Evolutionary conservation across 768 basidiomycete genomes (phyloP).

Genomic region (Phaffia australis): DNA sequence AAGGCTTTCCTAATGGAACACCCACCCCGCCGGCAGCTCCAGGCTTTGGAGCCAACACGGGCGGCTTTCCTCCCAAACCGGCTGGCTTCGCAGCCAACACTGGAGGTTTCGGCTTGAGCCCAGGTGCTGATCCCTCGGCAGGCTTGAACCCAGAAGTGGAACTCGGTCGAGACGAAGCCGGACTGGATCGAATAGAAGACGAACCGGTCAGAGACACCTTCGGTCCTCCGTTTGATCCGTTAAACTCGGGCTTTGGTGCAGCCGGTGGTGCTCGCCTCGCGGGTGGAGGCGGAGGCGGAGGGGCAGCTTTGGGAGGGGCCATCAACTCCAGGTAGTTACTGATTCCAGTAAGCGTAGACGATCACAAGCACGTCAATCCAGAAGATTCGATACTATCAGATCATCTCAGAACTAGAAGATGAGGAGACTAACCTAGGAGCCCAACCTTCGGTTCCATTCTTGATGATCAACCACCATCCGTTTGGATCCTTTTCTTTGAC

Average conservation of each 20-base stretch:
- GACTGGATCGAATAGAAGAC: slow-evolving; percentile 49
- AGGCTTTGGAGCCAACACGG: slow-evolving; percentile 47
- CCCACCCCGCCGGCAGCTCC: slow-evolving; percentile 39
- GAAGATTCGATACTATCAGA: neutral
- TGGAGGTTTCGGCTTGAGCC: slow-evolving; percentile 48
- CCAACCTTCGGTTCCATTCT: slow-evolving; percentile 74
- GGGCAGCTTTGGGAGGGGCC: slow-evolving; percentile 52
- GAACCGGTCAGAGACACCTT: slow-evolving; percentile 70
- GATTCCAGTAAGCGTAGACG: neutral
- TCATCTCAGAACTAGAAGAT: too few species aligned
- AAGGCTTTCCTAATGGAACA: neutral
- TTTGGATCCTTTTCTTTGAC: slow-evolving; percentile 84
- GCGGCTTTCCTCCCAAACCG: slow-evolving; percentile 43
- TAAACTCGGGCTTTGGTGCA: slow-evolving; percentile 33
- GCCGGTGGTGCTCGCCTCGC: slow-evolving; percentile 41
- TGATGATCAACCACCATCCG: slow-evolving; percentile 97
- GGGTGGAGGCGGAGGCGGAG: slow-evolving; percentile 58
- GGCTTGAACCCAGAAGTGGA: slow-evolving; percentile 31
- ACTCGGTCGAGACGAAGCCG: slow-evolving; percentile 31
- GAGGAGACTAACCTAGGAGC: slow-evolving; percentile 54
- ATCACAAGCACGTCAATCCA: neutral
- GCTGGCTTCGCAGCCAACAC: slow-evolving; percentile 51
- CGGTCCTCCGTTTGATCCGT: slow-evolving; percentile 47
- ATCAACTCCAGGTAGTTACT: slow-evolving; percentile 74
- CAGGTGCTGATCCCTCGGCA: slow-evolving; percentile 40